Evolutionary conservation across 2,329 filamentous ascomycete genomes (phyloP), one percentile per base, ranked within the genome.

Genomic region (Amesomyces nigricolor): DNA sequence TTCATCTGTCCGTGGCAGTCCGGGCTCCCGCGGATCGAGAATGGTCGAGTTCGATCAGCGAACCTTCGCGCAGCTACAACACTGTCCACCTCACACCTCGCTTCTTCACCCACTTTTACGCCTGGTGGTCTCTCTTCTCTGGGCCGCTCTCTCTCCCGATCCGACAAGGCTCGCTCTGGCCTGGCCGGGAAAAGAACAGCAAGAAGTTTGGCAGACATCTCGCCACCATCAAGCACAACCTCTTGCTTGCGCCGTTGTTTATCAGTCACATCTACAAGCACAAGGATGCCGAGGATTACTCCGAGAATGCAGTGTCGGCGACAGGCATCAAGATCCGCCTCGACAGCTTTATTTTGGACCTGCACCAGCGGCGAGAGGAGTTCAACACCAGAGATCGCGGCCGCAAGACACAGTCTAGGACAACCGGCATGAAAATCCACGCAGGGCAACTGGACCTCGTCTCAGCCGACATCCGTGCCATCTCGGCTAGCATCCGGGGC

Each of bases 251-350:
- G 2, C 94, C 94, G 0, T 75, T 99, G 2, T 99, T 95, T 70
- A 82, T 99, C 60, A 95, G 91, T 63, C 94, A 99, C 65, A 91
- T 99, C 32, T 99, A 99, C 75, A 97, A 96, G 71, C 94, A 99
- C 74, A 96, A 96, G 69, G 94, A 99, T 66, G 84, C 84, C 0
- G 92, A 96, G 66, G 91, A 96, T 58, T 88, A 89, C 66, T 79
- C 82, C 0, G 86, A 91, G 59, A 78, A 74, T 51, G 79, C 86
- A 0, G 89, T 96, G 5, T 94, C 90, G 46, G 92, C 92, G 0
- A 99, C 94, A 4, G 94, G 95, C n/a, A 77, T 99, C 59, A 99
- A 99, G 72, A 89, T 96, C 63, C 87, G 91, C 51, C 83, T 99
- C 50, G 92, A 97, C 71, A 96, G 90, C 73, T 95, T 97, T 70